These are phyloP conservation scores for Microbotryum intermedium DNA, from an alignment of 1,284 basidiomycete species.

Conservation along the genomic window DNA sequence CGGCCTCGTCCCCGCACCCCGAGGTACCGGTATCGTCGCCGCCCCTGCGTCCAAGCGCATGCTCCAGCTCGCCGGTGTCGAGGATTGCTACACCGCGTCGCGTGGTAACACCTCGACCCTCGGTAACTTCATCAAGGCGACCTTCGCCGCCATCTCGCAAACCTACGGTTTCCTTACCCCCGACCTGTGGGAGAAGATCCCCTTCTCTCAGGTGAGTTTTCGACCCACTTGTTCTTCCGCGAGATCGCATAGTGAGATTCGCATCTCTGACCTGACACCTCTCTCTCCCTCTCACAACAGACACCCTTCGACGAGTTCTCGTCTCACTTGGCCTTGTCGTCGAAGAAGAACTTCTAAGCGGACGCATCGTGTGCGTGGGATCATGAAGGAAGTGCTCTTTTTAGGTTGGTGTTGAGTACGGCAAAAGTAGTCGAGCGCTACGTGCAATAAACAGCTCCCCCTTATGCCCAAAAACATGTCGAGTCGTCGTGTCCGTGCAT, in stretches of 20 bases:
- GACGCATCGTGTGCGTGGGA: background rate
- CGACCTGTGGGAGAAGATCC: conserved; percentile 93
- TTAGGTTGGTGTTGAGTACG: no score
- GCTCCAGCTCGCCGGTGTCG: conserved; percentile 93
- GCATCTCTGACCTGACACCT: background rate
- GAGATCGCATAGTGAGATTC: background rate
- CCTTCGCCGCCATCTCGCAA: conserved; percentile 94
- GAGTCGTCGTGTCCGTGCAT: no score
- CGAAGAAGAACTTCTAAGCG: conserved; percentile 52
- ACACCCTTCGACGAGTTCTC: conserved; percentile 86
- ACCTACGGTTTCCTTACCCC: conserved; percentile 97
- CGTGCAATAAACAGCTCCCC: no score
- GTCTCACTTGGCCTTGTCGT: conserved; percentile 72
- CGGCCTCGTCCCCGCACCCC: conserved; percentile 91
- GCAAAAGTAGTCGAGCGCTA: no score
- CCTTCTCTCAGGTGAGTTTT: no score
- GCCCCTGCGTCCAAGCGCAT: conserved; percentile 95
- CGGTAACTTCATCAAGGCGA: conserved; percentile 99
- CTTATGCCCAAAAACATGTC: background rate
- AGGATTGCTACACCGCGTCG: conserved; percentile 89
- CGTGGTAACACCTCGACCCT: conserved; percentile 98
- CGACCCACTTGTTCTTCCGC: conserved; percentile 34
- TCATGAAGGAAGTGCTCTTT: background rate
- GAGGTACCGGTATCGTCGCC: conserved; percentile 99
- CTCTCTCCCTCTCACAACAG: no score